These are phyloP conservation scores for Coemansia sp. DNA, from an alignment of 192 early-diverging fungal genomes.

Conservation along the genomic window DNA sequence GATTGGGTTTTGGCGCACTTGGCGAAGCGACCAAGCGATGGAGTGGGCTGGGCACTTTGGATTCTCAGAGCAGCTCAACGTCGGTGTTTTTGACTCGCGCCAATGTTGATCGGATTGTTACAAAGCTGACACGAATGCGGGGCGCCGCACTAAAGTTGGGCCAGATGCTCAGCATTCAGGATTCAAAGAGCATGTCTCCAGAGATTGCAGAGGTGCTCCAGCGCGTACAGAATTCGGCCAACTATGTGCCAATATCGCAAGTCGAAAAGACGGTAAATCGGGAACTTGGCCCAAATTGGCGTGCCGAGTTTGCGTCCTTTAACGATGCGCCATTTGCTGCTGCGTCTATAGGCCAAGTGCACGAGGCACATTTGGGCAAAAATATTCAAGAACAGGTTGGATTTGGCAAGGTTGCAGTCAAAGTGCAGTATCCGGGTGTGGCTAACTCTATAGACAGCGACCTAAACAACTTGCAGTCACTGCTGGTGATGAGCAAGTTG, in stretches of 20 bases:
- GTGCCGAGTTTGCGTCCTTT: constrained; percentile 65
- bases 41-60: constrained; percentile 51
- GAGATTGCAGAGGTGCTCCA: constrained; percentile 80
- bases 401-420: constrained; percentile 72
- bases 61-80: constrained; percentile 26
- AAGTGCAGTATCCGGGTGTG: constrained; percentile 97
- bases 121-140: constrained; percentile 85
- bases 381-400: constrained; percentile 11
- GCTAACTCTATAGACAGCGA: constrained; percentile 86
- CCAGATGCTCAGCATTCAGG: constrained; percentile 97
- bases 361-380: constrained; percentile 58
- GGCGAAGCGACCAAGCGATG: constrained; percentile 65
- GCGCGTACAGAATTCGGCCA: constrained; percentile 90
- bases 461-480: constrained; percentile 74
- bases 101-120: constrained; percentile 87
- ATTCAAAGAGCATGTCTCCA: constrained; percentile 69
- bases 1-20: constrained; percentile 71
- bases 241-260: constrained; percentile 92
- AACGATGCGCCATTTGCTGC: constrained; percentile 87
- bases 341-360: constrained; percentile 85
- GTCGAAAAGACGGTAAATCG: constrained; percentile 69
- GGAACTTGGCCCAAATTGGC: constrained; percentile 77
- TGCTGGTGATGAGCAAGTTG: constrained; percentile 79
- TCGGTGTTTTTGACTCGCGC: constrained; percentile 67
- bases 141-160: constrained; percentile 97